Conservation (phyloP, 768 basidiomycete species). For the Pisolithus albus region DNA sequence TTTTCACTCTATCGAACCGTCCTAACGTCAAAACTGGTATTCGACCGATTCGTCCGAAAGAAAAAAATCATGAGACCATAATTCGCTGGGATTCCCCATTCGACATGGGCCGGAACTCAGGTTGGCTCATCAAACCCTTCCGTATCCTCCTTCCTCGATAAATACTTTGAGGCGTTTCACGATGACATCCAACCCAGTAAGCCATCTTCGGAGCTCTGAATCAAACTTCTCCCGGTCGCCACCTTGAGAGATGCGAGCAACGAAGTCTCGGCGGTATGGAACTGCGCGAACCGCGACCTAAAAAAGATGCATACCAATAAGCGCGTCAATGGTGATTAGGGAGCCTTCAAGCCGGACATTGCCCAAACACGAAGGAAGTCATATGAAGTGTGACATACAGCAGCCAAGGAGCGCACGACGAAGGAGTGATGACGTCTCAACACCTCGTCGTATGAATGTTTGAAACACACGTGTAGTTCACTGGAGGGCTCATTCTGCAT, state of each 20-base stretch:
- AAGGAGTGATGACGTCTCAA: conserved; percentile 62
- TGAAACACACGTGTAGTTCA: conserved; percentile 64
- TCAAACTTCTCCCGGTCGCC: conserved; percentile 55
- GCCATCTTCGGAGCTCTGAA: conserved; percentile 53
- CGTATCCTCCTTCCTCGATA: conserved; percentile 51
- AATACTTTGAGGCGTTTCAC: conserved; percentile 47
- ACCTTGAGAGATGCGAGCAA: conserved; percentile 54
- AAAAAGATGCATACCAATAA: neutral
- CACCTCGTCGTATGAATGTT: conserved; percentile 61
- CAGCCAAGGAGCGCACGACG: conserved; percentile 48
- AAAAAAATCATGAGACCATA: neutral
- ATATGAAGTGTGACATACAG: conserved; percentile 17
- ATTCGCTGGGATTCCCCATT: conserved; percentile 13
- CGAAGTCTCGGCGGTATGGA: conserved; percentile 57
- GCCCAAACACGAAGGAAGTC: neutral
- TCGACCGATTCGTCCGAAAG: neutral
- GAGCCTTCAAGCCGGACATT: neutral
- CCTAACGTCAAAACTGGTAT: neutral
- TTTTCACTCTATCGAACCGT: neutral
- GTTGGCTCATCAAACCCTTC: conserved; percentile 37
- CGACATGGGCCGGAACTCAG: conserved; percentile 1
- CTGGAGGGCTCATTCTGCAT: conserved; percentile 48
- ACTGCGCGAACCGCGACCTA: conserved; percentile 61
- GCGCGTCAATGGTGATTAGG: neutral
- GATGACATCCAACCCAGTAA: conserved; percentile 51